These are phyloP conservation scores for Cenchrus fungigraminus DNA, from an alignment of 176 grass and related monocot species.

Conservation along the genomic window DNA sequence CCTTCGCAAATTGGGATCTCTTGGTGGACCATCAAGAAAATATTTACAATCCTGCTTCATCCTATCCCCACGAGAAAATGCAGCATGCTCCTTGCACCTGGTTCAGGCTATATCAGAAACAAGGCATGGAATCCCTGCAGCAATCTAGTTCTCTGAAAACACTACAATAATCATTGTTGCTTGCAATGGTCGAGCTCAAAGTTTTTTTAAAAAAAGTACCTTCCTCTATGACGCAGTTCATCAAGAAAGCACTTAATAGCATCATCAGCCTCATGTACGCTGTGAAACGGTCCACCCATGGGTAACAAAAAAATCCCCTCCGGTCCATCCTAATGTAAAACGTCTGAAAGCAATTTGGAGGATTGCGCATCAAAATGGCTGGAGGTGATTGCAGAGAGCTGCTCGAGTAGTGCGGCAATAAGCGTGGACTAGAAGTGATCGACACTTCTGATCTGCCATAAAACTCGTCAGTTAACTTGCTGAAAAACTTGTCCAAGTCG, in stretches of 20 bases:
- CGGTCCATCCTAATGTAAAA: slow-evolving; percentile 23
- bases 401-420: neutral
- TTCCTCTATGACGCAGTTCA: neutral
- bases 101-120: neutral
- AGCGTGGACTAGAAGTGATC: neutral
- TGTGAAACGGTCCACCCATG: slow-evolving; percentile 26
- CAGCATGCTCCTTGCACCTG: neutral
- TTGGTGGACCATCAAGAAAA: neutral
- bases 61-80: neutral
- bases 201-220: neutral
- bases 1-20: neutral
- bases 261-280: neutral
- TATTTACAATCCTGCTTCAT: neutral
- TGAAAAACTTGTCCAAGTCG: too few species aligned
- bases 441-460: neutral
- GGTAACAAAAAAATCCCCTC: neutral
- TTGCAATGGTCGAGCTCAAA: neutral
- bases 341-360: neutral
- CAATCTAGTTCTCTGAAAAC: too few species aligned
- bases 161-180: too few species aligned
- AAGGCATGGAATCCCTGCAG: too few species aligned
- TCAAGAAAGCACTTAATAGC: neutral
- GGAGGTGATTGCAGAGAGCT: neutral
- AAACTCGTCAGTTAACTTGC: neutral
- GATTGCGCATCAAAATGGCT: neutral